Conservation (phyloP, 805 yeast genomes). For the Blastobotrys attinorum region DNA sequence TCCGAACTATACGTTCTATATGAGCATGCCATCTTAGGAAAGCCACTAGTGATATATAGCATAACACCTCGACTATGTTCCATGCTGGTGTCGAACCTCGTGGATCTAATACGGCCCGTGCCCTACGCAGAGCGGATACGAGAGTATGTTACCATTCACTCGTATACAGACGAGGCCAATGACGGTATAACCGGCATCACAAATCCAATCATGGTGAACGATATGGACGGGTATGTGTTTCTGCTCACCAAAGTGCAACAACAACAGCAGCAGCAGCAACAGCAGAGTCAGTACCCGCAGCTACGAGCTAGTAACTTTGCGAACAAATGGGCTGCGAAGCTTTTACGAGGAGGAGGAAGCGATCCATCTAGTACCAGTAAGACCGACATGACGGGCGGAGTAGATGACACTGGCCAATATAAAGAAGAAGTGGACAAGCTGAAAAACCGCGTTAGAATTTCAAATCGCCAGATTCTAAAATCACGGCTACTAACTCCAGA, state of each 20-base stretch:
- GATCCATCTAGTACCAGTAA: not conserved
- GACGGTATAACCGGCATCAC: conserved; percentile 18
- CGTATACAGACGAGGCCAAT: conserved; percentile 7
- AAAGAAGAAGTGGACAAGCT: not conserved
- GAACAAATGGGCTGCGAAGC: not conserved
- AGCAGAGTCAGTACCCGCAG: not conserved
- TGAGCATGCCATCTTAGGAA: conserved; percentile 16
- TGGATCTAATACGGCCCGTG: conserved; percentile 20
- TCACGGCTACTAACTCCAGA: conserved; percentile 11
- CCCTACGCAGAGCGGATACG: conserved; percentile 11
- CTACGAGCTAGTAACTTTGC: not conserved
- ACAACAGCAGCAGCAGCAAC: not conserved
- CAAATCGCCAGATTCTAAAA: conserved; percentile 5
- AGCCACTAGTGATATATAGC: conserved; percentile 16
- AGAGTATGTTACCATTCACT: conserved; percentile 23
- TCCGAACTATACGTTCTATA: conserved; percentile 19
- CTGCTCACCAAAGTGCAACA: not conserved
- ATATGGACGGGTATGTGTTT: not conserved
- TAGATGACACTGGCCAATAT: not conserved
- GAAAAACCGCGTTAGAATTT: not conserved
- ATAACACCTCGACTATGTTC: conserved; percentile 20
- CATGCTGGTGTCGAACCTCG: conserved; percentile 11
- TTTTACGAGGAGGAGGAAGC: not conserved
- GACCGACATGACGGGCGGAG: not conserved
- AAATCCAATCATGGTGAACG: conserved; percentile 19